Percentiles rank a stretch among this genome's conserved stretches.
phyloP scores from a whole-genome alignment of 768 basidiomycete genomes.

The Phaffia australis region DNA sequence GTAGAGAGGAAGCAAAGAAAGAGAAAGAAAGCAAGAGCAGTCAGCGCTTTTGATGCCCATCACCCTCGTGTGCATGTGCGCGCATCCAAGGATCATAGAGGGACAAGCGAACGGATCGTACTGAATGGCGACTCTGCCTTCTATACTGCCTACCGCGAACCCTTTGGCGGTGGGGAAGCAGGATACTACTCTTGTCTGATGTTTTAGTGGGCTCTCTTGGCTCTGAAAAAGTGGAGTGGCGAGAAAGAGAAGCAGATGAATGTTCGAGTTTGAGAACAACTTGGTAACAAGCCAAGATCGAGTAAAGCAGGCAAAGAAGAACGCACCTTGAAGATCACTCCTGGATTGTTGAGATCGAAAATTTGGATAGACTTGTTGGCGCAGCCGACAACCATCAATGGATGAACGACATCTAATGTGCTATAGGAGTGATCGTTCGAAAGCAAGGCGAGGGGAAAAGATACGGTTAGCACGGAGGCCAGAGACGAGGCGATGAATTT shows the following conservation, averaged over 20 bases:
- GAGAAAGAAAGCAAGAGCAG: slow-evolving; percentile 33
- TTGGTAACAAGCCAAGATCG: too few species aligned
- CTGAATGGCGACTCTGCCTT: slow-evolving; percentile 29
- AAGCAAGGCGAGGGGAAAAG: too few species aligned
- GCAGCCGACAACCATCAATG: slow-evolving; percentile 13
- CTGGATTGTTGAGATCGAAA: slow-evolving; percentile 16
- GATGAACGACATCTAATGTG: slow-evolving; percentile 12
- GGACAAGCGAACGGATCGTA: background rate
- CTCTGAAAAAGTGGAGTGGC: slow-evolving; percentile 51
- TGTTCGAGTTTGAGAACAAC: too few species aligned
- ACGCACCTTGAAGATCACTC: slow-evolving; percentile 19
- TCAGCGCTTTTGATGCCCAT: slow-evolving; percentile 43
- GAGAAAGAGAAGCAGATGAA: background rate
- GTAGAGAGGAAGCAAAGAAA: slow-evolving; percentile 26
- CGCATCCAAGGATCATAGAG: too few species aligned
- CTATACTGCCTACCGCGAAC: slow-evolving; percentile 47
- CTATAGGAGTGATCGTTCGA: too few species aligned
- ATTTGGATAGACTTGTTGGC: slow-evolving; percentile 8
- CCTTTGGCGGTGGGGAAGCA: slow-evolving; percentile 44
- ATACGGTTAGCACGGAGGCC: too few species aligned
- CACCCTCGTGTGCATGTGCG: background rate
- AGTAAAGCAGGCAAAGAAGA: too few species aligned
- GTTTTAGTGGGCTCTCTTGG: slow-evolving; percentile 29
- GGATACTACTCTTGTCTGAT: slow-evolving; percentile 48
- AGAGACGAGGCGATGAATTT: too few species aligned